Percentiles rank a stretch among this genome's conserved stretches.
Conservation (phyloP, 2,329 filamentous ascomycete species). For the Pseudocercospora fuligena region DNA sequence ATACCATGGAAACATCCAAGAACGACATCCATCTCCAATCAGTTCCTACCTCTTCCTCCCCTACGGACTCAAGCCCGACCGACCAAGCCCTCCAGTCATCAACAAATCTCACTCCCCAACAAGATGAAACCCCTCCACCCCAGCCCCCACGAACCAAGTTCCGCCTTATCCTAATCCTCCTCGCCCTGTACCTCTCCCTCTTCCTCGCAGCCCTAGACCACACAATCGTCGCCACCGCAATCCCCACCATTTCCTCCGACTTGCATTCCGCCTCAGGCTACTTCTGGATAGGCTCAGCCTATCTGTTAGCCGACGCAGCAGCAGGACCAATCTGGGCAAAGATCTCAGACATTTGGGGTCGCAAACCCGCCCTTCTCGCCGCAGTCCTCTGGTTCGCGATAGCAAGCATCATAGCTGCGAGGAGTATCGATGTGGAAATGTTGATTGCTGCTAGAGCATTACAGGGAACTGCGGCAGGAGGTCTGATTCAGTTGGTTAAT, state of each 20-base stretch:
- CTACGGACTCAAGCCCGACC: not conserved
- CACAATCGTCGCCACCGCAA: conserved; percentile 68
- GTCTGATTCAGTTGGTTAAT: conserved; percentile 57
- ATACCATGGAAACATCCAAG: not conserved
- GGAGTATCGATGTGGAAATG: conserved; percentile 54
- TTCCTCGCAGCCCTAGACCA: conserved; percentile 50
- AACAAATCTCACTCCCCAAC: too few relatives aligned
- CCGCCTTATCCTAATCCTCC: conserved; percentile 24
- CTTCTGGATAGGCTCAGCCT: conserved; percentile 80
- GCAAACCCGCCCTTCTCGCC: conserved; percentile 58
- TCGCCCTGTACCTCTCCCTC: conserved; percentile 39
- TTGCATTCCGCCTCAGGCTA: conserved; percentile 72
- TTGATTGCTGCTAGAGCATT: conserved; percentile 59
- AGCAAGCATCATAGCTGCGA: conserved; percentile 57
- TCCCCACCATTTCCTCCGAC: conserved; percentile 67
- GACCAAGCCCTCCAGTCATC: not conserved
- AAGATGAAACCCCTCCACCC: not conserved
- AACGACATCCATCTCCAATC: not conserved
- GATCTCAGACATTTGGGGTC: conserved; percentile 62
- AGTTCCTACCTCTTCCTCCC: not conserved
- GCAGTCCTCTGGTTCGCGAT: conserved; percentile 56
- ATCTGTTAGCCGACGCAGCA: conserved; percentile 71
- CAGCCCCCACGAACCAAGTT: conserved; percentile 36
- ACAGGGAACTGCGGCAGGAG: conserved; percentile 60
- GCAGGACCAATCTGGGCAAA: conserved; percentile 73